Evolutionary conservation across 108 stramenopile genomes (phyloP), one percentile per base, ranked within the genome.

Genomic region (Cyclotella atomus): DNA sequence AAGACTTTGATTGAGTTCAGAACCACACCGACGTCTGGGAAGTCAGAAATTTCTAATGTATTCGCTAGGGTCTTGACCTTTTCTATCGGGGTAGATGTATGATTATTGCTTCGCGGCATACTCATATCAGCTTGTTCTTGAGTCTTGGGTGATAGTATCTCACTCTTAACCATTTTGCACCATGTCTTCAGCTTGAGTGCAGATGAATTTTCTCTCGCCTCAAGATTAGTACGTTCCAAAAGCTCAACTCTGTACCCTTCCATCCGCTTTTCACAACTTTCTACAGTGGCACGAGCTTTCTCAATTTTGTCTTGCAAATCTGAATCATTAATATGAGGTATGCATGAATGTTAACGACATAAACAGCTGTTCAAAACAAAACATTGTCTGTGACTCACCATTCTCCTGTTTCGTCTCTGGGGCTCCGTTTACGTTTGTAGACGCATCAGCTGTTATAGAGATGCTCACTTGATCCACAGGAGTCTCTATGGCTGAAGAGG

Each of bases 1-100:
- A 92, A 77, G 25, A 85, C 81, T 47, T 76, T 76, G 61, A 92
- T 86, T 32, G 76, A 72, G 63, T 89, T 87, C 6, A 71, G 38
- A 62, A 85, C 79, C n/a, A 27, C 25, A 38, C 65, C 38, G 14
- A 92, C 84, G 59, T 92, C 91, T 9, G 74, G 77, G 9, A 90
- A 68, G 47, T 77, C 50, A 12, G 73, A 25, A 60, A 92, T 84
- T 7, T 87, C 88, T 32, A 88, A 77, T 15, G 63, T 41, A 63
- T 65, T 50, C 15, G 91, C 88, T 33, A 84, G 81, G 16, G 50
- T 38, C 33, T 80, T 44, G 2, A 87, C 73, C 25, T 75, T 68
- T 28, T 68, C 46, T 79, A 90, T 87, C 8, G 78, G 59, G 34
- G 17, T 23, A 67, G 88, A 87, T 30, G 79, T 54, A 14, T 45